Evolutionary conservation across 73 alveolate species (phyloP), one percentile per base, ranked within the genome.

Genomic region (Halteria grandinella): DNA sequence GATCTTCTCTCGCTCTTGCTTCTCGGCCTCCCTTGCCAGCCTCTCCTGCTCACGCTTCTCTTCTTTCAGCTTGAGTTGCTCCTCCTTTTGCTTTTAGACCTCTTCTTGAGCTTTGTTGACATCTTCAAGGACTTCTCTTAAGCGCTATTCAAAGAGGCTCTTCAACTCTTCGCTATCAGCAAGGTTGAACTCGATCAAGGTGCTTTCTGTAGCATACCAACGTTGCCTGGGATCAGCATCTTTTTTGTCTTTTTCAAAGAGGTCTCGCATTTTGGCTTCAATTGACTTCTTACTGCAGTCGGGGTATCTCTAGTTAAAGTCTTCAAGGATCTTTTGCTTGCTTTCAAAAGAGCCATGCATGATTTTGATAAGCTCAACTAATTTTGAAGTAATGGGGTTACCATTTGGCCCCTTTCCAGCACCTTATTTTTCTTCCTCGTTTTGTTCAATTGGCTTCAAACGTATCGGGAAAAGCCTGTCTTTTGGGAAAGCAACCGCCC

Each of bases 231-330:
- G 78, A 62, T 62, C 78, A 28, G 36, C 29, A 29, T 14, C 78
- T 41, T 62, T 62, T 47, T 62, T 62, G 25, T 62, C 78, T 23
- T 62, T 62, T 43, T 39, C 78, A 62, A 62, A 69, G 1, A 80
- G 29, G n/a, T 70, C 85, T 36, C 41, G 51, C 47, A 80, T 59
- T 51, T 80, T 80, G 7, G 47, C 34, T 31, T 80, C 91, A 0
- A 80, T 55, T 1, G 91, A 80, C 29, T 69, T 69, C 45, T 70
- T 80, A 27, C 48, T 33, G 58, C 91, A 80, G 18, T 80, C 85
- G 2, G 91, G 91, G 33, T 70, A 28, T 45, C 31, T 36, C 8
- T 15, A 1, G 55, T 53, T 21, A 37, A 80, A 80, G 15, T 80
- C 85, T 15, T 72, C 85, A 17, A 80, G 43, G 20, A 80, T 44